Conservation (phyloP, 2,329 filamentous ascomycete species). For the Pestalotiopsis sp. region DNA sequence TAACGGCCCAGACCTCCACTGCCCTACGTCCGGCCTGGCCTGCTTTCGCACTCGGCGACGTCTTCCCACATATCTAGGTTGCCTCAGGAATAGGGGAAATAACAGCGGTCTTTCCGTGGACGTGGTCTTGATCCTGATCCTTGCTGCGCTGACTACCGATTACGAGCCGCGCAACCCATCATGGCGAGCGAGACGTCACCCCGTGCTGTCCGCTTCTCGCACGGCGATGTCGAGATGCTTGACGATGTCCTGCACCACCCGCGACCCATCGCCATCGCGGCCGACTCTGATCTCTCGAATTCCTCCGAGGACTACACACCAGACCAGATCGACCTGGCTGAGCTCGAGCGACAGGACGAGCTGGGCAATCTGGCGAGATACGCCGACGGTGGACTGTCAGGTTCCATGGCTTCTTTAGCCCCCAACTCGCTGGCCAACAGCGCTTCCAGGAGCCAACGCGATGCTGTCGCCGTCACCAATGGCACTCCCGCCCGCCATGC, state of each 20-base stretch:
- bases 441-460: conserved; percentile 42
- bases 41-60: not conserved
- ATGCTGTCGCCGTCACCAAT: conserved; percentile 28
- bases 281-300: conserved; percentile 52
- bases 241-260: conserved; percentile 45
- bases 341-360: conserved; percentile 52
- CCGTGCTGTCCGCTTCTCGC: conserved; percentile 59
- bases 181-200: conserved; percentile 49
- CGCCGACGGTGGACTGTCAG: conserved; percentile 41
- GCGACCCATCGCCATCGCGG: conserved; percentile 38
- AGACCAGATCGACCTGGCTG: conserved; percentile 49
- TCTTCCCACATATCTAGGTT: not conserved
- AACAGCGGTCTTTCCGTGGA: not conserved
- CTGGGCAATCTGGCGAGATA: conserved; percentile 48
- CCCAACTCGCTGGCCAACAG: conserved; percentile 46
- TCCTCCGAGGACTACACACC: conserved; percentile 48
- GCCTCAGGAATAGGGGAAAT: not conserved
- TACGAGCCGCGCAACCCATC: not conserved
- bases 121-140: not conserved
- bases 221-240: conserved; percentile 47
- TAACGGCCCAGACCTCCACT: not conserved
- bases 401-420: conserved; percentile 45
- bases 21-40: not conserved
- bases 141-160: not conserved
- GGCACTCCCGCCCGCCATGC: conserved; percentile 43